phyloP scores from a whole-genome alignment of 2,329 filamentous ascomycete species.

The Paramyrothecium sp. region DNA sequence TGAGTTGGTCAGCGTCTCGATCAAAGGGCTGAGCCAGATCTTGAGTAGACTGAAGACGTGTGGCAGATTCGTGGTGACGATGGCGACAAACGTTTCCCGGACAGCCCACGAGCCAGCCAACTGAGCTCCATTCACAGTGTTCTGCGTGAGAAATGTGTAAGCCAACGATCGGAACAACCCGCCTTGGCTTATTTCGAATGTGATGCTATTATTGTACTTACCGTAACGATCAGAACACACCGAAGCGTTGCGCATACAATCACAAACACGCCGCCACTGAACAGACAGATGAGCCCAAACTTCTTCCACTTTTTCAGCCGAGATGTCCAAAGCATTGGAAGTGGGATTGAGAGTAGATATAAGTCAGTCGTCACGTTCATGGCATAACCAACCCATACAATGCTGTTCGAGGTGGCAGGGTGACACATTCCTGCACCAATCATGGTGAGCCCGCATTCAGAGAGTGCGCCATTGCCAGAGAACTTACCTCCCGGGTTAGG shows the following conservation, averaged over 20 bases:
- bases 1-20: constrained; percentile 11
- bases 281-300: constrained; percentile 31
- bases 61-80: constrained; percentile 37
- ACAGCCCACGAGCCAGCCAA: constrained; percentile 36
- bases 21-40: constrained; percentile 32
- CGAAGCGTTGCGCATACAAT: constrained; percentile 34
- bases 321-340: constrained; percentile 45
- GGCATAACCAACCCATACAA: constrained; percentile 48
- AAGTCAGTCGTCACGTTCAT: constrained; percentile 54
- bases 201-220: constrained; percentile 13
- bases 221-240: constrained; percentile 33
- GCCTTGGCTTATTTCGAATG: not conserved
- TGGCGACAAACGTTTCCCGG: constrained; percentile 39
- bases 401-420: constrained; percentile 44
- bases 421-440: constrained; percentile 38
- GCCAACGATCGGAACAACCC: not conserved
- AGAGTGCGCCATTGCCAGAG: not conserved
- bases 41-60: constrained; percentile 42
- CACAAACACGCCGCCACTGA: constrained; percentile 38
- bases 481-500: constrained; percentile 53
- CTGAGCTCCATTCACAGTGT: constrained; percentile 33
- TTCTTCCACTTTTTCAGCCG: constrained; percentile 32
- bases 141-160: constrained; percentile 17
- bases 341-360: constrained; percentile 55
- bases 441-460: too few species aligned